Evolutionary conservation across 768 basidiomycete species (phyloP), one percentile per base, ranked within the genome.

Genomic region (Naganishia friedmannii): DNA sequence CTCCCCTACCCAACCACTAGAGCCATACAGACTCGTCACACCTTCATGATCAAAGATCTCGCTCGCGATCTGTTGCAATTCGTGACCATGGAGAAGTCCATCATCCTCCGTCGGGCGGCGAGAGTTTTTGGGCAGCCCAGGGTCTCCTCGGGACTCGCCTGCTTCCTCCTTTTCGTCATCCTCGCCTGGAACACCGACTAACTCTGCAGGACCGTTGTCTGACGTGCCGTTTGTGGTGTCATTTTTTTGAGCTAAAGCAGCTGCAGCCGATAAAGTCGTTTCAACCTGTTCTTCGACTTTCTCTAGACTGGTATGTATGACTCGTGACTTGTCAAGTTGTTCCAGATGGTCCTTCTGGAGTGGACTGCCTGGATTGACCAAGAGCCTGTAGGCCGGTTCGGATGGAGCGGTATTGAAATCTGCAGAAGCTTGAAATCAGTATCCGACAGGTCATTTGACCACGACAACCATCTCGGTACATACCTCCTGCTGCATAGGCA

Each of bases 401-500:
- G 85, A 85, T 0, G 95, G 95, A 17, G 87, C 81, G 66, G 91
- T 91, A 79, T 97, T 98, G 82, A 96, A 93, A 80, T 98, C 94
- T 63, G 28, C 1, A 29, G 1, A 23, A 28, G 39, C 8, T 39
- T 2, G 21, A 29, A 17, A 39, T 58, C 13, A 58, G 34, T 3
- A 15, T 63, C 12, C 2, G 42, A n/a, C n/a, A 10, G 4, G 1
- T 28, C 26, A 23, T 17, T n/a, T 13, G 10, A 23, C 7, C 15
- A 12, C 21, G 19, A 37, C 3, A 23, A 0, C 39, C 37, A 28
- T 12, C 8, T 55, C n/a, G 13, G 19, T 5, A 63, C 60, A 28
- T 45, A 63, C 60, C 60, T 78, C 94, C 94, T 0, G 90, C 87
- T 46, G 96, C 83, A 68, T 94, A 83, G 68, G 88, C 88, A 0